Percentiles rank a stretch among this genome's conserved stretches.
Conservation (phyloP, 768 basidiomycete genomes). For the Mycena kentingensis region DNA sequence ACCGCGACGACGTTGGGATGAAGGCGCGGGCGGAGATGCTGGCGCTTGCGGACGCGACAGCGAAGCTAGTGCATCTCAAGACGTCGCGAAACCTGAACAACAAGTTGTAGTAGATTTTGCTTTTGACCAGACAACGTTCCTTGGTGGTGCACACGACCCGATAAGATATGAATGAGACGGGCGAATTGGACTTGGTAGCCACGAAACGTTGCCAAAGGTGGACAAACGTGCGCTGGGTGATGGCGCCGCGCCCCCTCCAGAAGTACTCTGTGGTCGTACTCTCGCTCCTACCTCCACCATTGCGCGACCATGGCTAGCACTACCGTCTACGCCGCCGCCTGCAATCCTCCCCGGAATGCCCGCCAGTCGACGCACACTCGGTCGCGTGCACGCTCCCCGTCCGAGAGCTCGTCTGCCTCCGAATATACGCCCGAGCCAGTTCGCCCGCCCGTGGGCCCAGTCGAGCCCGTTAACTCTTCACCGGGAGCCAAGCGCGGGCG, state of each 20-base stretch:
- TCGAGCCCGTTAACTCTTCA: slow-evolving; percentile 17
- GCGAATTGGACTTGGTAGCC: no score
- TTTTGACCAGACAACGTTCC: no score
- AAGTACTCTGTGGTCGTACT: no score
- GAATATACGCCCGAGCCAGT: slow-evolving; percentile 40
- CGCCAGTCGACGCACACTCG: slow-evolving; percentile 10
- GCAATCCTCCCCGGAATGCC: slow-evolving; percentile 19
- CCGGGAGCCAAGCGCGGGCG: slow-evolving; percentile 63
- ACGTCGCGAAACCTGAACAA: slow-evolving; percentile 44
- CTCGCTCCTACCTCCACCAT: no score
- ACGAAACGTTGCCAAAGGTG: no score
- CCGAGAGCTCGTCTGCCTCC: slow-evolving; percentile 58
- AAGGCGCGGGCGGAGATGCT: slow-evolving; percentile 80
- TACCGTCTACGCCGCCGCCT: slow-evolving; percentile 19
- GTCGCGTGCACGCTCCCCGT: slow-evolving; percentile 33
- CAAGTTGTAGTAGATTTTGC: slow-evolving; percentile 36
- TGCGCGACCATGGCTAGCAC: no score
- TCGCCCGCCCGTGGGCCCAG: slow-evolving; percentile 30
- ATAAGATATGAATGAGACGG: no score
- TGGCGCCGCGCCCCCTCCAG: no score
- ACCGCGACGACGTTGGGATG: slow-evolving; percentile 88
- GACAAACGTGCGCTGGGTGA: no score
- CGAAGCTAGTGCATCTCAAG: slow-evolving; percentile 76
- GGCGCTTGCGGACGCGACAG: slow-evolving; percentile 67
- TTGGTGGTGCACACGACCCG: no score